Base-by-base conservation (phyloP, 805 yeast species). In the Metschnikowia kofuensis region DNA sequence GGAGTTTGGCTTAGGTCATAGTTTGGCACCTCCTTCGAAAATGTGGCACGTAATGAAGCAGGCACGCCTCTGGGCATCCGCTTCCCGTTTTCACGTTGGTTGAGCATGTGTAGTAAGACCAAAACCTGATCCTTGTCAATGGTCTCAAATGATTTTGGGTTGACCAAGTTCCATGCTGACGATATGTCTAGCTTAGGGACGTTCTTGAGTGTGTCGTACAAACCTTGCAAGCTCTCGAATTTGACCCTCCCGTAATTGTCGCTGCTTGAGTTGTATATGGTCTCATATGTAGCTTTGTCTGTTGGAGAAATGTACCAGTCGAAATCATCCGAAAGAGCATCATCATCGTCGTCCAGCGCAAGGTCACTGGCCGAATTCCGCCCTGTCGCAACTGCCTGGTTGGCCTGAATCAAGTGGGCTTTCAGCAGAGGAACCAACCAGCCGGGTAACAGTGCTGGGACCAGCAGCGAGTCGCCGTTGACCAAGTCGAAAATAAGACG, bases 251-350 rank as follows among this genome's bases (percentile, higher is more conserved):
- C 98, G 54, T 79, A 84, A 32, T 77, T 70, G 69, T 92, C 97
- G 44, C 87, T 71, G 45, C 89, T 83, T 28, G 85, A 77, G 35
- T 83, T 74, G 64, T 90, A 87, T 32, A 94, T 81, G 31, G 85
- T 75, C 61, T 88, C 92, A 68, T 94, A 94, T 13, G 85, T 79
- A 2, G 80, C 58, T 61, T 84, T 82, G 61, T 94, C 98, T 9
- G 83, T 78, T 21, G 97, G 98, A 4, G 96, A 83, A 56, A 94
- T 90, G 69, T 94, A 94, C 99, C 99, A 94, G 64, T 91, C 96
- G 62, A 94, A 89, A 59, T 84, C 88, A 35, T 82, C 77, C 40
- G 83, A 75, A 44, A 82, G 68, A 30, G 76, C 64, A 21, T 81
- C 79, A 37, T 83, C 82, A 39, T 85, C 92, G 43, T 85, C 89